phyloP scores from a whole-genome alignment of 2,329 filamentous ascomycete species.

The Colletotrichum karsti region DNA sequence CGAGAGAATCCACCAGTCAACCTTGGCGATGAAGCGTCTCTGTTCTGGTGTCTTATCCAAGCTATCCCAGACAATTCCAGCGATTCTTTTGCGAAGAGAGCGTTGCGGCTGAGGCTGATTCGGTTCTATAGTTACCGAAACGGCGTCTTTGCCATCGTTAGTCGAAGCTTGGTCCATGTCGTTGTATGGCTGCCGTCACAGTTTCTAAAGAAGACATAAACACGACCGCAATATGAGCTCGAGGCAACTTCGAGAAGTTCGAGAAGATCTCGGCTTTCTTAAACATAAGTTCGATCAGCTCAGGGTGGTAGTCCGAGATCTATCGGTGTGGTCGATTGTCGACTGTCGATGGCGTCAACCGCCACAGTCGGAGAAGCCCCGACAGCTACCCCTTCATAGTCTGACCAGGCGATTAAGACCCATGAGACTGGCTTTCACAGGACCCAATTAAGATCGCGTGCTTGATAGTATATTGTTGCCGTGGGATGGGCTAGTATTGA shows the following conservation, averaged over 20 bases:
- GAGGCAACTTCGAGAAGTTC: too few relatives aligned
- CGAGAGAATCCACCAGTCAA: conserved; percentile 45
- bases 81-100: conserved; percentile 23
- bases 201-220: neutral
- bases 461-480: neutral
- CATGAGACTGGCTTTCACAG: neutral
- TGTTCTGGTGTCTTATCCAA: conserved; percentile 43
- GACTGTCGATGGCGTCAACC: conserved; percentile 4
- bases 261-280: neutral
- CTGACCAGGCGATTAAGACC: neutral
- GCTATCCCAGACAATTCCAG: conserved; percentile 40
- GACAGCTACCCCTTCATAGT: neutral
- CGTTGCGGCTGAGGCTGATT: neutral
- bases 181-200: neutral
- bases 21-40: conserved; percentile 40
- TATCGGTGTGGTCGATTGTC: neutral
- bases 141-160: neutral
- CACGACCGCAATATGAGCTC: too few relatives aligned
- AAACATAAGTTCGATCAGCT: neutral
- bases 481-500: neutral
- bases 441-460: neutral
- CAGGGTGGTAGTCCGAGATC: neutral
- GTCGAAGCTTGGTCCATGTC: neutral
- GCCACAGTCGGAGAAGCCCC: conserved; percentile 1
- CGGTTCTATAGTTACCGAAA: neutral